Base-by-base conservation (phyloP, 257 asterid genomes). In the Ballota nigra region DNA sequence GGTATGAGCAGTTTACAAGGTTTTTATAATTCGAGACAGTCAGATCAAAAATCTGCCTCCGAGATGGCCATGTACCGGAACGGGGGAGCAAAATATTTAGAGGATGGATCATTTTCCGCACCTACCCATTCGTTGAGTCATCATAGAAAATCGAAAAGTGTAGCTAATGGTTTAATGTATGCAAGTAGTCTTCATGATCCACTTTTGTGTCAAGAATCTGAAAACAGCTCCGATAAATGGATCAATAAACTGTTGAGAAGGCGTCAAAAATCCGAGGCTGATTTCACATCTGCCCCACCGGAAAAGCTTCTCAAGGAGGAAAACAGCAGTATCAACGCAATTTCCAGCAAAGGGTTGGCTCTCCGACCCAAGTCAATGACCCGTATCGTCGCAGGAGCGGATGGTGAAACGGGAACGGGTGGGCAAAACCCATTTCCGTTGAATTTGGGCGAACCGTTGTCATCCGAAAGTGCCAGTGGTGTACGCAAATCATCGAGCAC, bases 401-500 rank as follows among this genome's bases (percentile, higher is more conserved):
- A 87, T 53, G 52, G 76, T 26, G 93, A 87, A 36, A 76, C 82
- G 18, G 80, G 80, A 36, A 76, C 82, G 18, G 80, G 80, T 34
- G 78, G 69, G 71, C 34, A 16, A 49, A 83, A 58, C 59, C 82
- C 86, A 1, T 58, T 66, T 72, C 80, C 89, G 3, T 4, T 73
- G 19, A 83, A 77, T 38, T 59, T 76, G 51, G 85, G 81, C 11
- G 93, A 92, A 58, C 78, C 89, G 2, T 33, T 76, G 34, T 20
- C 70, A 28, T 69, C 84, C 1, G 88, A 89, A 38, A 12, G 49
- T n/a, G 23, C 62, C 10, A 74, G 51, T 49, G 84, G 85, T 11
- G 89, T 91, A 16, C 77, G 90, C 76, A 94, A 94, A 75, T 91
- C 98, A 7, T 86, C 92, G 15, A 92, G 98, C 53, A 75, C 96